Conservation (phyloP, 768 basidiomycete species). For the Mycena crocata region DNA sequence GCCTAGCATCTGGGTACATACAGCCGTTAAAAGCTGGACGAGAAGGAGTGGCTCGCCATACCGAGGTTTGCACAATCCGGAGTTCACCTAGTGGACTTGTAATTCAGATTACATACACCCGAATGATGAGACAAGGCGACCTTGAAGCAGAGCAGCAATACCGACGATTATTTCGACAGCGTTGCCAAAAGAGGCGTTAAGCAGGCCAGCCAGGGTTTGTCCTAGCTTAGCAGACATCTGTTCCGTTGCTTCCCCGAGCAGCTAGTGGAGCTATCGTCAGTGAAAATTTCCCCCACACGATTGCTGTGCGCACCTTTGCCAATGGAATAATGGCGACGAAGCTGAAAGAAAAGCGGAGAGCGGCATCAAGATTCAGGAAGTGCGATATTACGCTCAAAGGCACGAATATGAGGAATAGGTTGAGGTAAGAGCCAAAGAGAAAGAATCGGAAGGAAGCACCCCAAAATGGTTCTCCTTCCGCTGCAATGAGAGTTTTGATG, state of each 20-base stretch:
- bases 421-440: slow-evolving; percentile 74
- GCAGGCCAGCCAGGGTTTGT: slow-evolving; percentile 85
- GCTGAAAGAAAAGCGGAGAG: slow-evolving; percentile 76
- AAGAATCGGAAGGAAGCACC: slow-evolving; percentile 67
- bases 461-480: slow-evolving; percentile 76
- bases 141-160: slow-evolving; percentile 83
- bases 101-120: background rate
- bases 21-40: slow-evolving; percentile 9
- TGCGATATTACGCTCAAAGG: slow-evolving; percentile 82
- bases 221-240: slow-evolving; percentile 83
- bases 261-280: no score
- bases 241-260: no score
- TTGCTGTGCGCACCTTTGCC: slow-evolving; percentile 71
- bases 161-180: slow-evolving; percentile 93
- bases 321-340: slow-evolving; percentile 90
- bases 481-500: slow-evolving; percentile 57
- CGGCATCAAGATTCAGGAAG: slow-evolving; percentile 79
- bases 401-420: slow-evolving; percentile 82
- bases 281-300: slow-evolving; percentile 3
- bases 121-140: slow-evolving; percentile 48
- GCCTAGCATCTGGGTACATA: slow-evolving; percentile 78
- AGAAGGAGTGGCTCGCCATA: no score
- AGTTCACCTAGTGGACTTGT: slow-evolving; percentile 68
- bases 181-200: slow-evolving; percentile 88
- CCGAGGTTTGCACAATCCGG: slow-evolving; percentile 92